These are phyloP conservation scores for Lantana camara DNA, from an alignment of 257 asterid genomes.

Conservation along the genomic window DNA sequence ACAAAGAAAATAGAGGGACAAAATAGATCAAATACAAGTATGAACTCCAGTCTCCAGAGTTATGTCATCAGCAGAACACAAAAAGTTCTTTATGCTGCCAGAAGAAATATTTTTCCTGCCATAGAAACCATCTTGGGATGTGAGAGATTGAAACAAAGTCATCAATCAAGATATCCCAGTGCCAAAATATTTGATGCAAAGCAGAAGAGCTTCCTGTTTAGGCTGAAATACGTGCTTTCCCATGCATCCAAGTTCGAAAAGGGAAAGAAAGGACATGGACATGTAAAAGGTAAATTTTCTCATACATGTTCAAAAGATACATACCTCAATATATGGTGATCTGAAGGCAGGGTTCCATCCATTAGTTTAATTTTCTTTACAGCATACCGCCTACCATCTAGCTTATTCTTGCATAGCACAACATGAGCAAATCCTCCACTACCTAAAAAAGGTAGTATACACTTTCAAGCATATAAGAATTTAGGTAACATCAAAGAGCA, in stretches of 20 bases:
- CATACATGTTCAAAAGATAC: constrained; percentile 27
- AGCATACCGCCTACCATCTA: constrained; percentile 97
- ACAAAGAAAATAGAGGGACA: constrained; percentile 14
- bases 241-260: too few species aligned
- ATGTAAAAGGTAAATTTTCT: background rate
- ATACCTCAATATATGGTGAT: constrained; percentile 91
- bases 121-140: background rate
- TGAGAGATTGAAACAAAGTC: background rate
- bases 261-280: too few species aligned
- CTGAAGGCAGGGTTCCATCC: constrained; percentile 78
- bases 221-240: too few species aligned
- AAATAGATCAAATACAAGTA: constrained; percentile 4
- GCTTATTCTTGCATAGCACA: constrained; percentile 93
- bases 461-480: constrained; percentile 8
- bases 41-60: background rate
- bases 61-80: background rate
- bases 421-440: constrained; percentile 99
- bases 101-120: background rate
- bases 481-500: constrained; percentile 9
- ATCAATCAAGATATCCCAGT: background rate
- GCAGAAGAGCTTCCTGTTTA: too few species aligned
- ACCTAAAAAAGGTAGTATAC: constrained; percentile 47
- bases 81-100: background rate
- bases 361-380: constrained; percentile 88
- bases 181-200: too few species aligned